A percentile compares a stretch with the other conserved stretches of the same genome.
These are phyloP conservation scores for Tritrichomonas musculus DNA, from an alignment of 208 protist genomes.

Conservation along the genomic window DNA sequence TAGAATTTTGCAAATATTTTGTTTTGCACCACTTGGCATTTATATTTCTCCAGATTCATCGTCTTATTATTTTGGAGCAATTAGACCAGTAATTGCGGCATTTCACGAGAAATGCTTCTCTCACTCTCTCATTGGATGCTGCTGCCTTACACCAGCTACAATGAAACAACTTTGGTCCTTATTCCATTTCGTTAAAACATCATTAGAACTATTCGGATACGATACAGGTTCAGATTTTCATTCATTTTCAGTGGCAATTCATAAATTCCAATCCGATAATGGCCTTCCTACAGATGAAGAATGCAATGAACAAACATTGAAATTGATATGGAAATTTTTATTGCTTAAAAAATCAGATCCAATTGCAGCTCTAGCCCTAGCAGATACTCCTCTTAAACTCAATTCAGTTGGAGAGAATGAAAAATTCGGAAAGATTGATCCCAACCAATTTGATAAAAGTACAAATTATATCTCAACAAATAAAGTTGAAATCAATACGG, in stretches of 20 bases:
- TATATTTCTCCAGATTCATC: neutral
- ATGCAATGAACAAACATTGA: neutral
- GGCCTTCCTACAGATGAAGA: neutral
- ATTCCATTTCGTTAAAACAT: neutral
- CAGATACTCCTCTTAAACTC: neutral
- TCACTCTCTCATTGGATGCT: neutral
- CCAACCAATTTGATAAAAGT: neutral
- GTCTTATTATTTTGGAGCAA: neutral
- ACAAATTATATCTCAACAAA: too few species aligned
- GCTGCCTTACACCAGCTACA: neutral
- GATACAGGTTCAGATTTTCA: neutral
- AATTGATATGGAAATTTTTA: neutral
- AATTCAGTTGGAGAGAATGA: neutral
- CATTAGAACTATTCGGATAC: neutral
- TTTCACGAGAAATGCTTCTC: neutral
- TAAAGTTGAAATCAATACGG: too few species aligned
- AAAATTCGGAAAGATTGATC: neutral
- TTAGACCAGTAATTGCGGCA: neutral
- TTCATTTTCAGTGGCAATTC: neutral
- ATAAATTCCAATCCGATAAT: conserved; percentile 5
- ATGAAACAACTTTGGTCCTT: neutral
- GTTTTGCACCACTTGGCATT: neutral
- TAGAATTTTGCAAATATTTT: neutral
- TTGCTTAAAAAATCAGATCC: neutral
- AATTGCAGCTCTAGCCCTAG: neutral